Conservation (phyloP, 73 alveolate species). For the Effrenium voratum region DNA sequence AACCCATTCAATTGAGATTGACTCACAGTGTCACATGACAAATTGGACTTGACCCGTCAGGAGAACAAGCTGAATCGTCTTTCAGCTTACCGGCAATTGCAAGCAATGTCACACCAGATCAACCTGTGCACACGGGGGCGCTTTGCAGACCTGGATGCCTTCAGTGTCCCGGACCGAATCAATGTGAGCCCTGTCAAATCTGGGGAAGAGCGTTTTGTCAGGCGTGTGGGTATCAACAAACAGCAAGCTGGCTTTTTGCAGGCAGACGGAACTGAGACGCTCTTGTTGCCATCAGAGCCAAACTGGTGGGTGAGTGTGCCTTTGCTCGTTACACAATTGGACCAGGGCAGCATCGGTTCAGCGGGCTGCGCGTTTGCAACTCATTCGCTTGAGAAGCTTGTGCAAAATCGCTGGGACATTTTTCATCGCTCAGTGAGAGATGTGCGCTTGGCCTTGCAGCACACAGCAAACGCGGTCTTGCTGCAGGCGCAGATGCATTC, state of each 20-base stretch:
- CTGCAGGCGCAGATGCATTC: slow-evolving; percentile 18
- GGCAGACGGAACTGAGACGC: neutral
- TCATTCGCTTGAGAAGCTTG: neutral
- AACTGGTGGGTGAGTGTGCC: slow-evolving; percentile 9
- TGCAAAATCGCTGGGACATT: neutral
- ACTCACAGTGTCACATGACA: no score
- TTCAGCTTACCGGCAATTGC: neutral
- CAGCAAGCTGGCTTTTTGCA: neutral
- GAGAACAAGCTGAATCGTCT: neutral
- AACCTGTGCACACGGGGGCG: neutral
- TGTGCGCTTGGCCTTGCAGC: neutral
- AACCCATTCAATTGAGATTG: no score
- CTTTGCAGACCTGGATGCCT: neutral
- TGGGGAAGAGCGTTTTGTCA: neutral
- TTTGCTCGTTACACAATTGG: neutral
- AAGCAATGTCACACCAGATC: slow-evolving; percentile 26
- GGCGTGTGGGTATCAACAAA: neutral
- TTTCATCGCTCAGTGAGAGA: neutral
- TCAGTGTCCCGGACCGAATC: neutral
- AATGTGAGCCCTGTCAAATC: neutral
- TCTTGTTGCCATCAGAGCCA: neutral
- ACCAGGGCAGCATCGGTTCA: neutral
- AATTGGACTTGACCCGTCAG: no score
- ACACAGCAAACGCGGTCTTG: neutral
- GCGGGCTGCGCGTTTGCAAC: slow-evolving; percentile 5